Conservation (phyloP, 371 early-diverging fungal species). For the Dichotomocladium elegans region DNA sequence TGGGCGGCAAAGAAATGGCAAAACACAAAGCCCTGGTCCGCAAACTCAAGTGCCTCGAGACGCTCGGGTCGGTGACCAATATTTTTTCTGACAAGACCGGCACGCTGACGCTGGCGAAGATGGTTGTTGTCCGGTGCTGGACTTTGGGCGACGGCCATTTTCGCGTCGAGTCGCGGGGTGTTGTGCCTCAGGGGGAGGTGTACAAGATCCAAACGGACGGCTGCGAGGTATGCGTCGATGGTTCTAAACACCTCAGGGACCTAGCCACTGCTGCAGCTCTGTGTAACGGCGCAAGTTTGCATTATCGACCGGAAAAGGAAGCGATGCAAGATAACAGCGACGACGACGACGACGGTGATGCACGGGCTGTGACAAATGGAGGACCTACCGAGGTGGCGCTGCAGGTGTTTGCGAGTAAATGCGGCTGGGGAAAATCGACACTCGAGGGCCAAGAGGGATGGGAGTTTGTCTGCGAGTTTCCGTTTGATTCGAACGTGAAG, state of each 20-base stretch:
- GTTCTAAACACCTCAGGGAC: too few species aligned
- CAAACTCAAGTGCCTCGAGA: conserved; percentile 57
- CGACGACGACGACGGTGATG: not conserved
- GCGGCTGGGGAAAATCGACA: conserved; percentile 53
- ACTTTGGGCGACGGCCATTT: conserved; percentile 59
- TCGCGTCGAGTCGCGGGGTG: conserved; percentile 55
- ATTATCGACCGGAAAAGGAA: too few species aligned
- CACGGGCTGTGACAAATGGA: conserved; percentile 10
- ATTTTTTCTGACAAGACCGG: conserved; percentile 92
- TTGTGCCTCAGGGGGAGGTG: conserved; percentile 59
- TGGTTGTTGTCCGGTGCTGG: conserved; percentile 56
- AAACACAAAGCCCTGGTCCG: conserved; percentile 54
- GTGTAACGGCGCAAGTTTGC: too few species aligned
- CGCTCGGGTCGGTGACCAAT: conserved; percentile 81
- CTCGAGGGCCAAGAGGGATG: conserved; percentile 38
- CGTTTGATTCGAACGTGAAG: conserved; percentile 76
- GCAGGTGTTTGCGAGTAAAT: conserved; percentile 68
- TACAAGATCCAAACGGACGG: conserved; percentile 31
- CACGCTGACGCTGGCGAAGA: conserved; percentile 26
- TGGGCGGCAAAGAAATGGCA: conserved; percentile 84
- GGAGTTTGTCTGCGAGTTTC: conserved; percentile 65
- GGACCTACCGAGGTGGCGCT: conserved; percentile 51
- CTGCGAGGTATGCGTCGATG: too few species aligned
- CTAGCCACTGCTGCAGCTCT: too few species aligned
- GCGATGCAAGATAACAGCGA: not conserved